phyloP scores from a whole-genome alignment of 1,284 basidiomycete species.

The Leccinum pachyderme region DNA sequence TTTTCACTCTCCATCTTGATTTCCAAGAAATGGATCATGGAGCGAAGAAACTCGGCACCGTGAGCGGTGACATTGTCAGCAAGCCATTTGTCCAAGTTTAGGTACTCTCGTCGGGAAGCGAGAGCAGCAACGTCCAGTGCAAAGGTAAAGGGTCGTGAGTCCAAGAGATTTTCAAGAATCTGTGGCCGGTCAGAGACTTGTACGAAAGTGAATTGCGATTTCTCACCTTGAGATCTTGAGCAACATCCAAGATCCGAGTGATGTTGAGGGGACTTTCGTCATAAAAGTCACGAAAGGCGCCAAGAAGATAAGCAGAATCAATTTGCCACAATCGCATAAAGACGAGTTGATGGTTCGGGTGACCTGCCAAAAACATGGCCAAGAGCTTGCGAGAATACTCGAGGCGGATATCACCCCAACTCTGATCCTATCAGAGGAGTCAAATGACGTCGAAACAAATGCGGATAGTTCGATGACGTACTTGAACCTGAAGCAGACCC shows the following conservation, averaged over 20 bases:
- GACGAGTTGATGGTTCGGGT: constrained; percentile 93
- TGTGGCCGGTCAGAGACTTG: constrained; percentile 31
- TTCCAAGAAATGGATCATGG: constrained; percentile 85
- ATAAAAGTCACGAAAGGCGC: constrained; percentile 90
- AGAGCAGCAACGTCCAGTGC: constrained; percentile 92
- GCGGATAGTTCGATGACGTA: constrained; percentile 30
- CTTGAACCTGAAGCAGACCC: constrained; percentile 87
- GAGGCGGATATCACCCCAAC: constrained; percentile 84
- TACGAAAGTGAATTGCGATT: neutral
- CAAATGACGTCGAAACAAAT: neutral
- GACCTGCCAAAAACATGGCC: constrained; percentile 87
- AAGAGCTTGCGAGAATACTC: constrained; percentile 88
- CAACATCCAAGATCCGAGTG: constrained; percentile 91
- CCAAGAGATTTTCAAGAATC: constrained; percentile 89
- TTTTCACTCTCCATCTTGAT: constrained; percentile 92
- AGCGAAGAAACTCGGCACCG: constrained; percentile 83
- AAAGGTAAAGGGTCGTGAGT: constrained; percentile 84
- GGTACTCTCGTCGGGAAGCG: constrained; percentile 88
- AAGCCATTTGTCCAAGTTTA: constrained; percentile 97
- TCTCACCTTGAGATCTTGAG: constrained; percentile 87
- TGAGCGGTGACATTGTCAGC: constrained; percentile 81
- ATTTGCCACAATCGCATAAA: constrained; percentile 96
- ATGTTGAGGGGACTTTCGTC: constrained; percentile 91
- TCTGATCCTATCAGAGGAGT: constrained; percentile 52
- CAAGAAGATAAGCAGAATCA: constrained; percentile 80